These are phyloP conservation scores for Leccinum variabile DNA, from an alignment of 1,284 basidiomycete species.

Conservation along the genomic window DNA sequence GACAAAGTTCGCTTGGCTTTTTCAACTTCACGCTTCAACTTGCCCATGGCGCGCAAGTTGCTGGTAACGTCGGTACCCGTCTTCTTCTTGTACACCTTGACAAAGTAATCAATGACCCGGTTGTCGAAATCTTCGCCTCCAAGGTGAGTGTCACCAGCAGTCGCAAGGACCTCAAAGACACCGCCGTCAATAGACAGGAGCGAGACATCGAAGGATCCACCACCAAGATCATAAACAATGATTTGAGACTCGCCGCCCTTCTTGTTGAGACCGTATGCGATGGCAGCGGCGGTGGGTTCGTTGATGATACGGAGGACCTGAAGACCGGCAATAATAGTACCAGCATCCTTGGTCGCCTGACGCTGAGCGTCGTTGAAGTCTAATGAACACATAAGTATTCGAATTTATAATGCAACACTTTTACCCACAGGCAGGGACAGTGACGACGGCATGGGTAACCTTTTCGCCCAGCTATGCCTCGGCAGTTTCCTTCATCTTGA, in stretches of 20 bases:
- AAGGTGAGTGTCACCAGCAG: conserved; percentile 97
- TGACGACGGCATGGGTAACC: conserved; percentile 97
- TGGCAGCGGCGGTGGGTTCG: conserved; percentile 97
- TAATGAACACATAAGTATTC: conserved; percentile 37
- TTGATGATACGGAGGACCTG: conserved; percentile 98
- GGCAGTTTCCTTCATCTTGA: conserved; percentile 99
- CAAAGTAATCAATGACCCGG: conserved; percentile 86
- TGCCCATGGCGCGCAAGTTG: conserved; percentile 92
- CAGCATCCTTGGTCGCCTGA: conserved; percentile 98
- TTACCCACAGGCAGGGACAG: conserved; percentile 85
- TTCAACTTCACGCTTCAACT: conserved; percentile 98
- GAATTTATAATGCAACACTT: background rate
- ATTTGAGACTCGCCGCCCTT: conserved; percentile 91
- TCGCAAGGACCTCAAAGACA: conserved; percentile 97
- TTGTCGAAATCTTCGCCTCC: conserved; percentile 99
- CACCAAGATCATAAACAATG: conserved; percentile 98
- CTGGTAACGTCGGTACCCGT: conserved; percentile 83
- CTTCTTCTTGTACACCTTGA: conserved; percentile 96
- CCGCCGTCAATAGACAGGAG: conserved; percentile 97
- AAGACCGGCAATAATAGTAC: conserved; percentile 95
- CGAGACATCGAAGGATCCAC: conserved; percentile 98
- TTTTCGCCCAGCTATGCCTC: conserved; percentile 97
- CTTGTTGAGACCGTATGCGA: conserved; percentile 99
- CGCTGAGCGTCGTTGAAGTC: conserved; percentile 99
- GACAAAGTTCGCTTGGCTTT: conserved; percentile 99